Percentiles rank a stretch among this genome's conserved stretches.
phyloP scores from a whole-genome alignment of 352 stramenopile species.

The Phytophthora rubi region DNA sequence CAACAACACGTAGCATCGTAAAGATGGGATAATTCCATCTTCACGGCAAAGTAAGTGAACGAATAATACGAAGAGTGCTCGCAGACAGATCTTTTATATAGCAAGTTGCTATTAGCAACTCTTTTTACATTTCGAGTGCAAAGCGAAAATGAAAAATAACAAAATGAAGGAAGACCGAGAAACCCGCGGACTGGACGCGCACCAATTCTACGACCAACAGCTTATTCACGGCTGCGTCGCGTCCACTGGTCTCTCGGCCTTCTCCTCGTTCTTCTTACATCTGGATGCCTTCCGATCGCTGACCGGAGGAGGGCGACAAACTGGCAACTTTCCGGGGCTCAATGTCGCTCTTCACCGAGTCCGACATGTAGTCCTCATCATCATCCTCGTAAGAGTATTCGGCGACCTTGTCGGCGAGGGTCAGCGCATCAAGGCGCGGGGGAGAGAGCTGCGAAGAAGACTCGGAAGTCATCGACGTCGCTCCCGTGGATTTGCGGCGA shows the following conservation, averaged over 20 bases:
- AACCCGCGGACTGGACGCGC: slow-evolving; percentile 15
- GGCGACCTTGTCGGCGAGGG: slow-evolving; percentile 42
- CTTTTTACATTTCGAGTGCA: slow-evolving; percentile 45
- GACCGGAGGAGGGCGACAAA: slow-evolving; percentile 53
- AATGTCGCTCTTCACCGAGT: slow-evolving; percentile 85
- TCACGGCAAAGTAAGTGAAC: slow-evolving; percentile 15
- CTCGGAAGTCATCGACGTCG: slow-evolving; percentile 45
- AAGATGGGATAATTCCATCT: slow-evolving; percentile 9
- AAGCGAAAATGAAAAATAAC: slow-evolving; percentile 50
- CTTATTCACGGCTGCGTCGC: slow-evolving; percentile 15
- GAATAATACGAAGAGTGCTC: slow-evolving; percentile 5
- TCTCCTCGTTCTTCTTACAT: slow-evolving; percentile 58
- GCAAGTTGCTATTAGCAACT: slow-evolving; percentile 14
- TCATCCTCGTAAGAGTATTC: slow-evolving; percentile 54
- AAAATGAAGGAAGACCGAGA: slow-evolving; percentile 41
- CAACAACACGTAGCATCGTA: background rate
- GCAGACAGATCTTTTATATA: slow-evolving; percentile 20
- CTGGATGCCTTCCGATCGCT: slow-evolving; percentile 67
- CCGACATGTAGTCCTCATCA: slow-evolving; percentile 70
- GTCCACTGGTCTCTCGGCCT: slow-evolving; percentile 20
- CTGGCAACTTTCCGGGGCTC: slow-evolving; percentile 68
- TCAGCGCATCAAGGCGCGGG: slow-evolving; percentile 51
- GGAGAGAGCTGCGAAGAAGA: slow-evolving; percentile 55
- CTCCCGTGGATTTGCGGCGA: slow-evolving; percentile 48
- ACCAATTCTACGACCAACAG: slow-evolving; percentile 21